phyloP scores from a whole-genome alignment of 257 asterid species.

The Fraxinus excelsior region DNA sequence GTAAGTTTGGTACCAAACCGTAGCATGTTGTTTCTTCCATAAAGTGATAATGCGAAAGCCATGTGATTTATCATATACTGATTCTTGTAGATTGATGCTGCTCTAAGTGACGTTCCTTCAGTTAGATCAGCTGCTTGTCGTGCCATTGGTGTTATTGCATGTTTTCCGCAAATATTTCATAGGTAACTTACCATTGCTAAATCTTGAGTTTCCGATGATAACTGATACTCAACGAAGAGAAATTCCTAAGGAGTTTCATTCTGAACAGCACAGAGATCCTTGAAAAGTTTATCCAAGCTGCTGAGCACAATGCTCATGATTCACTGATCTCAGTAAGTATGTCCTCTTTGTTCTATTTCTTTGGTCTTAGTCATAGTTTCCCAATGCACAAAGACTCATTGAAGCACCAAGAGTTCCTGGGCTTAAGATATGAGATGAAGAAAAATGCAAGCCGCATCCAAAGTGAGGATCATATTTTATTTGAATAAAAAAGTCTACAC shows the following conservation, averaged over 20 bases:
- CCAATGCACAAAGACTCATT: background rate
- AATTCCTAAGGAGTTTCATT: slow-evolving; percentile 24
- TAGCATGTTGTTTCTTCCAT: slow-evolving; percentile 15
- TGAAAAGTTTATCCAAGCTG: slow-evolving; percentile 71
- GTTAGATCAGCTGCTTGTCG: slow-evolving; percentile 97
- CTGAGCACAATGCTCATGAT: slow-evolving; percentile 55
- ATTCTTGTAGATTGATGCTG: slow-evolving; percentile 63
- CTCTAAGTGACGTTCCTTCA: slow-evolving; percentile 62
- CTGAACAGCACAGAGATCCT: slow-evolving; percentile 62
- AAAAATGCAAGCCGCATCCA: background rate
- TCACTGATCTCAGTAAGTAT: slow-evolving; percentile 70
- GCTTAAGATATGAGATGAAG: background rate
- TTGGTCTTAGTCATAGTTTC: background rate
- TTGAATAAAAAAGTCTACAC: background rate
- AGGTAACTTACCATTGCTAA: slow-evolving; percentile 49
- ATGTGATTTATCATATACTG: slow-evolving; percentile 18
- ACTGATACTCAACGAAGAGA: slow-evolving; percentile 2
- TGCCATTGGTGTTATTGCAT: slow-evolving; percentile 87
- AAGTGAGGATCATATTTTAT: background rate
- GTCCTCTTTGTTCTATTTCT: slow-evolving; percentile 6
- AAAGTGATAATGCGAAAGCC: background rate
- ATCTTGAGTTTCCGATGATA: slow-evolving; percentile 20
- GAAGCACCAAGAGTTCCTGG: background rate
- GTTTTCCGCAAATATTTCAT: slow-evolving; percentile 72
- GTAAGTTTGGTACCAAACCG: slow-evolving; percentile 49